Percentiles rank a stretch among this genome's conserved stretches.
phyloP scores from a whole-genome alignment of 805 yeast species.

The Metschnikowia kunwiensis region DNA sequence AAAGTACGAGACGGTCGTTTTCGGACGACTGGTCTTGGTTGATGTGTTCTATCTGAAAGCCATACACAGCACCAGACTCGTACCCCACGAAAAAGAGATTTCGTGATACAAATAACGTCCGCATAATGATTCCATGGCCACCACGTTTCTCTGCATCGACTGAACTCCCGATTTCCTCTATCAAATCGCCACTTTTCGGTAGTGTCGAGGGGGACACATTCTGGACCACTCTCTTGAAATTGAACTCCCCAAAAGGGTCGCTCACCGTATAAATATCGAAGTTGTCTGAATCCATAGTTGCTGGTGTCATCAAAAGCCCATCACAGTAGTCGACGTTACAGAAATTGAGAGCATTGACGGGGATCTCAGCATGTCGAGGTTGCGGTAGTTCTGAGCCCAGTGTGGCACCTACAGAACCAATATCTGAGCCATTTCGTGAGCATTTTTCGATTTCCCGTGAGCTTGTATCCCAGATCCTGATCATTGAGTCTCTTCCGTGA shows the following conservation, averaged over 20 bases:
- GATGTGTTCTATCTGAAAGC: constrained; percentile 22
- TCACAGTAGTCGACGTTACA: constrained; percentile 46
- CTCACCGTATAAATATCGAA: constrained; percentile 57
- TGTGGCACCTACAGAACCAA: not conserved
- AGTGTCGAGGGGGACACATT: constrained; percentile 22
- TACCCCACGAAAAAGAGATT: constrained; percentile 52
- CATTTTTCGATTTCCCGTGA: constrained; percentile 1
- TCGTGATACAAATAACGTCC: constrained; percentile 37
- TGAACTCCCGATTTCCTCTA: constrained; percentile 11
- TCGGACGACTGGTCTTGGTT: constrained; percentile 1
- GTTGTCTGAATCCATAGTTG: constrained; percentile 58
- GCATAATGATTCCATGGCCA: constrained; percentile 67
- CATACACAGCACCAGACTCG: constrained; percentile 63
- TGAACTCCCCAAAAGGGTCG: constrained; percentile 16
- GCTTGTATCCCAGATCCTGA: constrained; percentile 44
- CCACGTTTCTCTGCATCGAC: constrained; percentile 13
- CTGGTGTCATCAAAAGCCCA: constrained; percentile 51
- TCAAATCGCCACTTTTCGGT: constrained; percentile 1
- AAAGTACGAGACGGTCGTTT: constrained; percentile 20
- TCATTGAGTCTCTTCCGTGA: constrained; percentile 64
- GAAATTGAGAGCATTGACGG: constrained; percentile 73
- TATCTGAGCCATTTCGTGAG: constrained; percentile 5
- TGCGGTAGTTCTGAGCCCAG: constrained; percentile 1
- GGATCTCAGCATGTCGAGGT: constrained; percentile 44
- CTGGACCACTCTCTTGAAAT: constrained; percentile 31